phyloP scores from a whole-genome alignment of 495 filamentous ascomycete genomes.

The Hapsidospora chrysogenum region DNA sequence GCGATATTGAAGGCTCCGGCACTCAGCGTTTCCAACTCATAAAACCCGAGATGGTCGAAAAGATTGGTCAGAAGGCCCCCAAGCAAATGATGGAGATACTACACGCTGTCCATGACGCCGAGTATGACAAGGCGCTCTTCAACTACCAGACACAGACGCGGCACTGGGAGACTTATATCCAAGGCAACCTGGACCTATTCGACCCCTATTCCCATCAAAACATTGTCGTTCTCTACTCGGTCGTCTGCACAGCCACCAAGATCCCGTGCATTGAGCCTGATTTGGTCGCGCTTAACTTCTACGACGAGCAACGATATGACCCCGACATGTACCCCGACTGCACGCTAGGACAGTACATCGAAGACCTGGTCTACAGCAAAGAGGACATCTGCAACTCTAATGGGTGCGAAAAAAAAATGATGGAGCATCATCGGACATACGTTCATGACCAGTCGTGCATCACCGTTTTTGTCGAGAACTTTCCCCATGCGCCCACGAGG shows the following conservation, averaged over 20 bases:
- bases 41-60: constrained; percentile 84
- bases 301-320: constrained; percentile 67
- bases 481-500: constrained; percentile 29
- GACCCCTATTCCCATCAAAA: constrained; percentile 90
- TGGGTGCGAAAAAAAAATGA: constrained; percentile 77
- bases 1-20: too few species aligned
- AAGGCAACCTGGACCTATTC: constrained; percentile 70
- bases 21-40: constrained; percentile 68
- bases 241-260: constrained; percentile 79
- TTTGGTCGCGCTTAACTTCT: constrained; percentile 72
- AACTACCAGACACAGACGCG: constrained; percentile 87
- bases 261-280: constrained; percentile 86
- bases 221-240: constrained; percentile 84
- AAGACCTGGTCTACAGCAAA: constrained; percentile 67
- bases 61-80: constrained; percentile 55
- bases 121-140: constrained; percentile 89
- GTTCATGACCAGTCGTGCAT: constrained; percentile 92
- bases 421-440: constrained; percentile 90
- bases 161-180: constrained; percentile 87
- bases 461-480: constrained; percentile 70
- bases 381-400: constrained; percentile 62
- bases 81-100: constrained; percentile 82
- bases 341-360: constrained; percentile 88
- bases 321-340: constrained; percentile 66
- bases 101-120: constrained; percentile 84